phyloP scores from a whole-genome alignment of 2,329 filamentous ascomycete genomes.

The Exserohilum turcica region DNA sequence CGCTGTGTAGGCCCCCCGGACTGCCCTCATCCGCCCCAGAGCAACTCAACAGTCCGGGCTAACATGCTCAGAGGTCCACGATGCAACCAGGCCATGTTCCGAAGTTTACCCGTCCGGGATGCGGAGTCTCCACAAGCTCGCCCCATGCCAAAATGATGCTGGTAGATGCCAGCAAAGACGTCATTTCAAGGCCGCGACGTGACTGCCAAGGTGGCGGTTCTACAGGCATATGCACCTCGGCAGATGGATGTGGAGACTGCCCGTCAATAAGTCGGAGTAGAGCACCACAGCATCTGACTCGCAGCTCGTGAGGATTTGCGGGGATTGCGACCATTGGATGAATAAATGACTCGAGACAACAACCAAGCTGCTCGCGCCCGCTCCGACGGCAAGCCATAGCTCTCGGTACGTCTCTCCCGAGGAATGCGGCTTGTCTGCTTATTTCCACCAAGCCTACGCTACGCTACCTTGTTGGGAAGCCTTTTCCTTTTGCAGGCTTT shows the following conservation, averaged over 20 bases:
- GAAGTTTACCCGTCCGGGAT: slow-evolving; percentile 30
- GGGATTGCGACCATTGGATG: slow-evolving; percentile 1
- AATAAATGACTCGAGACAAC: slow-evolving; percentile 7
- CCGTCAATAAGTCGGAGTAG: slow-evolving; percentile 5
- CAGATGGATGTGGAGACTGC: slow-evolving; percentile 17
- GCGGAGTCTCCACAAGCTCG: slow-evolving; percentile 19
- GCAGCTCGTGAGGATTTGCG: slow-evolving; percentile 6
- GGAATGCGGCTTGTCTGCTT: background rate
- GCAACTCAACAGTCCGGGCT: background rate
- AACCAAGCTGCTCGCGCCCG: background rate
- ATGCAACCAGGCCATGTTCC: slow-evolving; percentile 14
- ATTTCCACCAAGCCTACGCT: background rate
- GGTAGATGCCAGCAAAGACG: slow-evolving; percentile 5
- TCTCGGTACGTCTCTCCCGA: background rate
- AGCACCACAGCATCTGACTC: background rate
- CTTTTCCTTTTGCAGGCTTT: background rate
- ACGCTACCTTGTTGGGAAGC: background rate
- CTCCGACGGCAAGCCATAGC: background rate
- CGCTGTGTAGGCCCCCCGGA: background rate
- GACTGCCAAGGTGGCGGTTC: slow-evolving; percentile 28
- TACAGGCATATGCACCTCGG: slow-evolving; percentile 21
- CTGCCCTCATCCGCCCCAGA: slow-evolving; percentile 5
- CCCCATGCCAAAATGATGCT: slow-evolving; percentile 23
- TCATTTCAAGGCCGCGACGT: slow-evolving; percentile 16
- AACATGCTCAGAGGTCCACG: background rate